Base-by-base conservation (phyloP, 2,329 filamentous ascomycete genomes). In the Ceratocystis lukuohia region DNA sequence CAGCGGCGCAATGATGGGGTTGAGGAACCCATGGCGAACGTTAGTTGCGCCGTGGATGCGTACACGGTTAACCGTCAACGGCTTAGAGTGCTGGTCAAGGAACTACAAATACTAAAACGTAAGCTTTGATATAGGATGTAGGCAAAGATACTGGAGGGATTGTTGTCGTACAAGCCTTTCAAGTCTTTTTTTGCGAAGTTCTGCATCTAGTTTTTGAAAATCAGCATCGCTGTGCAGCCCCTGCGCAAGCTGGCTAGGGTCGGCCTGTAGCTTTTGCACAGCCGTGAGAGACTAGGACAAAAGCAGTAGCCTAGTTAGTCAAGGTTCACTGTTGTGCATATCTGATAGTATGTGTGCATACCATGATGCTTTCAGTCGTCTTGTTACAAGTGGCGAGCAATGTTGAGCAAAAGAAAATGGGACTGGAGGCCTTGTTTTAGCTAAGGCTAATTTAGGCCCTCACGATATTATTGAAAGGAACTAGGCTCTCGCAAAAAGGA, bases 21-120 rank as follows among this genome's bases (percentile, higher is more conserved):
- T 84, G 65, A 99, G 85, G 75, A 99, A 96, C 69, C 82, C 81
- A 71, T 84, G 83, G 69, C 94, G 85, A n/a, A 93, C 96, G 73
- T 94, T 86, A 68, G 83, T 82, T 57, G 90, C 91, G 73, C 91
- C 89, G 69, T 95, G 84, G 68, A 99, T 81, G 71, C 66, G 66
- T 8, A 68, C 66, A 50, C 66, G 46, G 46, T 89, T 89, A 74
- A 99, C 87, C 15, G 91, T 90, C 71, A 94, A 89, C 50, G 94
- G 93, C 67, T 94, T 84, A 56, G 89, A 89, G 70, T 88, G 87
- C 75, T 97, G 96, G 76, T 88, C 84, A 70, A 85, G 83, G 72
- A 95, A 83, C 88, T 91, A 69, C 25, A 22, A 15, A 1, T n/a
- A 17, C 56, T n/a, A 8, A 5, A 28, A 59, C 33, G 56, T 59